phyloP scores from a whole-genome alignment of 306 rosid species.

The Medicago ruthenica region DNA sequence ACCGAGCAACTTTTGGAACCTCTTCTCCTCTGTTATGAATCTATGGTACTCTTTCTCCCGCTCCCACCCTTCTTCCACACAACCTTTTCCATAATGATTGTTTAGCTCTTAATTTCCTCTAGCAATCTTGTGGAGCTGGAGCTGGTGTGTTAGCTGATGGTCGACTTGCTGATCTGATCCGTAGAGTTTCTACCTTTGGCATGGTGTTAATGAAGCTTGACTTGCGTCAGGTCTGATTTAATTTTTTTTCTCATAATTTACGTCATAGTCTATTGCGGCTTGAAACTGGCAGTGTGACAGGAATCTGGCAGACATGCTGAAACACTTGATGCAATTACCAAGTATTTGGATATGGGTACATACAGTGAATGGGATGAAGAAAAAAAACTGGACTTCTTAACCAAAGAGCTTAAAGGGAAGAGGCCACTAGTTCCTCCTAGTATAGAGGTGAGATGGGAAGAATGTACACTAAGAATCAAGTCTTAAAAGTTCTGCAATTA shows the following conservation, averaged over 20 bases:
- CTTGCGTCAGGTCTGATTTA: slow-evolving; percentile 70
- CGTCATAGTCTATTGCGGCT: slow-evolving; percentile 31
- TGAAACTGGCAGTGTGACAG: slow-evolving; percentile 54
- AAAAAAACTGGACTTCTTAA: slow-evolving; percentile 71
- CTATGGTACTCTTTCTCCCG: slow-evolving; percentile 61
- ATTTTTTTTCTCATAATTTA: slow-evolving; percentile 10
- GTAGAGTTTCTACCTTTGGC: slow-evolving; percentile 67
- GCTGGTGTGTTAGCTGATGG: slow-evolving; percentile 73
- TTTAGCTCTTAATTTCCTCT: slow-evolving; percentile 44
- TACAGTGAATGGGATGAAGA: slow-evolving; percentile 91
- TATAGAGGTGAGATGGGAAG: slow-evolving; percentile 62
- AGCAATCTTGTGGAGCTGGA: slow-evolving; percentile 90
- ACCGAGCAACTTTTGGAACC: slow-evolving; percentile 81
- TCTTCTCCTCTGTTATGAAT: slow-evolving; percentile 79
- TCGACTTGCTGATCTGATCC: slow-evolving; percentile 77
- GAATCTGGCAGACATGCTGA: slow-evolving; percentile 88
- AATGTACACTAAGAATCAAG: slow-evolving; percentile 4
- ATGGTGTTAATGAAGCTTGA: slow-evolving; percentile 85
- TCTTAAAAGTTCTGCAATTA: background rate
- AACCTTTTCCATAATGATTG: slow-evolving; percentile 11
- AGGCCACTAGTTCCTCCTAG: slow-evolving; percentile 74
- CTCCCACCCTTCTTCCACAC: background rate
- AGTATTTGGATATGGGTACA: slow-evolving; percentile 68
- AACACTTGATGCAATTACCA: slow-evolving; percentile 74
- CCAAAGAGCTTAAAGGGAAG: slow-evolving; percentile 79